These are phyloP conservation scores for Salvia miltiorrhiza DNA, from an alignment of 257 asterid species.

Conservation along the genomic window DNA sequence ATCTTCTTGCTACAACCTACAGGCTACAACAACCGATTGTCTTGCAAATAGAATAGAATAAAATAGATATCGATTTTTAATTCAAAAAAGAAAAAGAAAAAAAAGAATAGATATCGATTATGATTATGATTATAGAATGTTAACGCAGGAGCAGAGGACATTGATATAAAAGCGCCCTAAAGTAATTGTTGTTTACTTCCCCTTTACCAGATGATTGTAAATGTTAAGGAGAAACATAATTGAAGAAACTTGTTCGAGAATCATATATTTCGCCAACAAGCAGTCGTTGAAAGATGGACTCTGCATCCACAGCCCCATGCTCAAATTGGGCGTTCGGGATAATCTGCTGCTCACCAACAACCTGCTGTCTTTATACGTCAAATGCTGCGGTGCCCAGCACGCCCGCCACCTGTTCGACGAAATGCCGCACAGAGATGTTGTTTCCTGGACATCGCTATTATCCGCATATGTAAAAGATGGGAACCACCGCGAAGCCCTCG, in stretches of 20 bases:
- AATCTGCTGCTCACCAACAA: constrained; percentile 30
- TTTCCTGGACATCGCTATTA: constrained; percentile 33
- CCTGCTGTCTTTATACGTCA: constrained; percentile 24
- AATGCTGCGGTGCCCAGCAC: constrained; percentile 18
- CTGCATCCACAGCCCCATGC: constrained; percentile 36
- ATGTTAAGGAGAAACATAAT: constrained; percentile 27
- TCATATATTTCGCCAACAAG: constrained; percentile 32
- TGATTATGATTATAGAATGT: no score
- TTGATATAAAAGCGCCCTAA: no score
- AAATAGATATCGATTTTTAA: no score
- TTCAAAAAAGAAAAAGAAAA: no score
- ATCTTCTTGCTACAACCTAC: no score
- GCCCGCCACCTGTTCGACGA: constrained; percentile 37
- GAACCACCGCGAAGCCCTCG: constrained; percentile 27
- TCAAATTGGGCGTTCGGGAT: constrained; percentile 32
- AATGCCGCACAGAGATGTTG: constrained; percentile 34
- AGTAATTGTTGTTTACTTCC: not conserved
- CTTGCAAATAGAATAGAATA: no score
- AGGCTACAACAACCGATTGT: no score
- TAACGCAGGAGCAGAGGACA: no score
- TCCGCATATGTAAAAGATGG: constrained; percentile 33
- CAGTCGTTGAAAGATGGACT: constrained; percentile 32
- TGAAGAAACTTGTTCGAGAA: constrained; percentile 31
- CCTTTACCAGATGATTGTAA: not conserved
- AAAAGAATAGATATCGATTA: no score